Evolutionary conservation across 139 green algal genomes (phyloP), one percentile per base, ranked within the genome.

Genomic region (Volvox africanus): DNA sequence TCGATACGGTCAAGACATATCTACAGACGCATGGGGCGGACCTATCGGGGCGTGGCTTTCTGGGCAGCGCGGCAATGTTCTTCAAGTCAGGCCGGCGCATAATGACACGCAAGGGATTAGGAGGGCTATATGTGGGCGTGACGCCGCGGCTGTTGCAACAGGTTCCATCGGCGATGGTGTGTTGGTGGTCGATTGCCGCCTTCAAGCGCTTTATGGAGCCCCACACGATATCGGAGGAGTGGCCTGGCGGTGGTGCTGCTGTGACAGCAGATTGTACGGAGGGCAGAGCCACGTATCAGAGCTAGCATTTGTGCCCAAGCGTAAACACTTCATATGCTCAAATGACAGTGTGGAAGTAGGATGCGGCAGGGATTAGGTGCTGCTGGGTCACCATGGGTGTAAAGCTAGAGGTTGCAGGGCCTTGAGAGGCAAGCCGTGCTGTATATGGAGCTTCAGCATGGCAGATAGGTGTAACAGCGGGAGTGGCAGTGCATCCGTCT

Each of bases 71-170:
- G 33, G 5, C 11, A 22, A 67, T 92, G 68, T 98, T 96, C 67
- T 44, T 93, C 26, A 44, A 61, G 62, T 95, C 88, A 5, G 96
- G 92, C 13, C 83, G 61, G 30, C 37, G 44, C 17, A 93, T 97
- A 62, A 84, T 94, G 33, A 78, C 69, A 18, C 33, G 61, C 14
- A 89, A 92, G 18, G 96, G 96, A 17, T 69, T 90, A 9, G 84
- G 88, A 14, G 91, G 93, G 26, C 89, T 98, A 84, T 97, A 96
- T 86, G 92, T 94, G 36, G 96, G 96, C 19, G 37, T 98, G 22
- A 88, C 87, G 5, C 96, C 96, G 35, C 91, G 94, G 24, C 88
- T 98, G 30, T 37, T 85, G 73, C 75, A 86, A 50, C 88, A 92
- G 80, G 91, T 93, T 67, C 90, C 90, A 14, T 83, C 62, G 12